Evolutionary conservation across 1,284 basidiomycete genomes (phyloP), one percentile per base, ranked within the genome.

Genomic region (Leccinum ponderosum): DNA sequence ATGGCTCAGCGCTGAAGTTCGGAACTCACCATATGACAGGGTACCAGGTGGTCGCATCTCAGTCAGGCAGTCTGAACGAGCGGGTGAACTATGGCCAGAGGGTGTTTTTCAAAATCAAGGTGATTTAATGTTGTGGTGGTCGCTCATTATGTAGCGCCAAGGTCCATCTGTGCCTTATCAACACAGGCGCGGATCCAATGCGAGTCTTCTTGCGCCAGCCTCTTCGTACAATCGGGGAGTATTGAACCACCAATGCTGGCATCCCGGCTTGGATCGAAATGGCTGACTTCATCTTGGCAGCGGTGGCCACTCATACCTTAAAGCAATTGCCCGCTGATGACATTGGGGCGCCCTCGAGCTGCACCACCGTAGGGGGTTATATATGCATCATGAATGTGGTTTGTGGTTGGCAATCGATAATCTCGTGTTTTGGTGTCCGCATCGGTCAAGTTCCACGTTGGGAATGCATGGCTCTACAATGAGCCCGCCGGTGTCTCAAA

Each of bases 321-420:
- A 12, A 35, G 4, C 29, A 33, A 59, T 3, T 35, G 60, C 47
- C 64, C 56, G 31, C 54, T 27, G 54, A 54, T 47, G 44, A 55
- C 35, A 52, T 68, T 39, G 11, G 9, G 44, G 15, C 42, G 20
- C 29, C 60, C 25, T 55, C 51, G 51, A 42, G 14, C n/a, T 42
- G 39, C 39, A 42, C 15, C 8, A 11, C 9, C 39, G 39, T 42
- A 42, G n/a, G n/a, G 53, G 35, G 2, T 55, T 27, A 39, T 56
- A 12, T 3, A 56, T 64, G 56, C 48, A 52, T 33, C 9, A 42
- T 42, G 39, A 42, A 9, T 42, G 39, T 42, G 39, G 39, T 4
- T 55, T 20, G n/a, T 51, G 48, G 63, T 62, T 35, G 33, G 33
- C 55, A 55, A 33, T 33, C 20, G 51, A 20, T 31, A 39, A 39